Evolutionary conservation across 1,139 yeast species (phyloP).

Genomic region (Yamadazyma buinensis): DNA sequence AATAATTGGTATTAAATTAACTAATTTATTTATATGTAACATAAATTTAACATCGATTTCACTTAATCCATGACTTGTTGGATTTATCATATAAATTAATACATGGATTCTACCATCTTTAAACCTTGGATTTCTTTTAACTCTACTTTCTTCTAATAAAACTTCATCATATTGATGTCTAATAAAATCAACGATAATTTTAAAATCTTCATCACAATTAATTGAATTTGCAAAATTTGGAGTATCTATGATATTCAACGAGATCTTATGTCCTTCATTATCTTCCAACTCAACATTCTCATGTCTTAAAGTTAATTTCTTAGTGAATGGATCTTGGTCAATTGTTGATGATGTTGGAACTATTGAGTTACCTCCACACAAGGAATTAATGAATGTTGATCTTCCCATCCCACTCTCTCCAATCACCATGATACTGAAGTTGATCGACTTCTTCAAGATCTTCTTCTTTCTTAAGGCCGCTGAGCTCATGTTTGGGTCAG

Average conservation of each 20-base stretch:
- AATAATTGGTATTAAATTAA: constrained; percentile 41
- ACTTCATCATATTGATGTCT: constrained; percentile 50
- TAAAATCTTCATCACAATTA: constrained; percentile 43
- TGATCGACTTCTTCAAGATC: constrained; percentile 51
- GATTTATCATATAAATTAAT: constrained; percentile 44
- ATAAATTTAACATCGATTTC: constrained; percentile 42
- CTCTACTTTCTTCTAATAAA: constrained; percentile 46
- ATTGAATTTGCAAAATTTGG: constrained; percentile 80
- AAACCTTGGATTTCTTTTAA: constrained; percentile 45
- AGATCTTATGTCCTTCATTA: constrained; percentile 48
- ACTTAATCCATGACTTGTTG: constrained; percentile 46
- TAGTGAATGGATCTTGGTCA: constrained; percentile 40
- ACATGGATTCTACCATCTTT: constrained; percentile 48
- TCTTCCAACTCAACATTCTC: constrained; percentile 50
- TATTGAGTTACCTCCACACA: constrained; percentile 77
- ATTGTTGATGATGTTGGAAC: constrained; percentile 42
- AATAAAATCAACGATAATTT: constrained; percentile 45
- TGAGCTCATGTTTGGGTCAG: constrained; percentile 14
- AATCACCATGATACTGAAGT: constrained; percentile 54
- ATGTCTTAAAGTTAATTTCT: constrained; percentile 43
- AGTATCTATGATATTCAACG: constrained; percentile 50
- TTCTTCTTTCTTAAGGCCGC: constrained; percentile 54
- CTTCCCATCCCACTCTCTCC: constrained; percentile 64
- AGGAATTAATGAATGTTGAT: constrained; percentile 58
- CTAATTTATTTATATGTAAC: constrained; percentile 38